Conservation (phyloP, 768 basidiomycete species). For the Tremella mesenterica region DNA sequence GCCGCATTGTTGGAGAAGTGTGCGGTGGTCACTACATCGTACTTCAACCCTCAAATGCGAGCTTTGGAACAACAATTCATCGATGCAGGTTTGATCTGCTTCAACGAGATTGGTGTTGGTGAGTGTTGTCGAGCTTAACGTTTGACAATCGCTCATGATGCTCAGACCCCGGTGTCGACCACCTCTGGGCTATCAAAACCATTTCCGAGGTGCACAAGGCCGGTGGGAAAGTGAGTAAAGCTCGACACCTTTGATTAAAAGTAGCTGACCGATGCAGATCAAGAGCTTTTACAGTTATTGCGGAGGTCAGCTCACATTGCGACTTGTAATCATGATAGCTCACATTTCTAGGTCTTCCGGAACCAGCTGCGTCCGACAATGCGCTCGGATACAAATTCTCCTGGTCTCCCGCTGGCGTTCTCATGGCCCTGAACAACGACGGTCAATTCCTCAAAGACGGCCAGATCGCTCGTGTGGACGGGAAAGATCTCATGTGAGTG, state of each 20-base stretch:
- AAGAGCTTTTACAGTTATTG: slow-evolving; percentile 77
- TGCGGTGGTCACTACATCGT: slow-evolving; percentile 90
- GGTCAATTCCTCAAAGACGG: slow-evolving; percentile 69
- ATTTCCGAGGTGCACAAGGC: slow-evolving; percentile 83
- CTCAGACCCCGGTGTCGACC: slow-evolving; percentile 46
- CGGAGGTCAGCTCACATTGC: slow-evolving; percentile 75
- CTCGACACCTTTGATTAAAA: background rate
- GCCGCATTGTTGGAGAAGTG: slow-evolving; percentile 83
- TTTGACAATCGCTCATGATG: slow-evolving; percentile 32
- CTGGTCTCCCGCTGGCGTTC: slow-evolving; percentile 92
- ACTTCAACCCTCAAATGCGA: slow-evolving; percentile 83
- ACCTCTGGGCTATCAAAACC: slow-evolving; percentile 41
- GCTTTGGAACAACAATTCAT: slow-evolving; percentile 72
- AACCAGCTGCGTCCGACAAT: slow-evolving; percentile 76
- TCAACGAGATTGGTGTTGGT: slow-evolving; percentile 94
- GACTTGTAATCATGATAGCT: background rate
- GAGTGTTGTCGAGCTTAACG: background rate
- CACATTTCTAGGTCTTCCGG: background rate
- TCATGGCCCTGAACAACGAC: slow-evolving; percentile 84
- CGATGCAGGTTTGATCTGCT: slow-evolving; percentile 80
- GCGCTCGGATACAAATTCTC: slow-evolving; percentile 99
- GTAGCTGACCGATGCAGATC: slow-evolving; percentile 12
- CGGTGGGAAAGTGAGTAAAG: slow-evolving; percentile 63
- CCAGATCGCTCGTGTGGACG: slow-evolving; percentile 59
- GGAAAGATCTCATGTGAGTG: slow-evolving; percentile 70